Evolutionary conservation across 208 protist species (phyloP).

Genomic region (Tritrichomonas foetus): DNA sequence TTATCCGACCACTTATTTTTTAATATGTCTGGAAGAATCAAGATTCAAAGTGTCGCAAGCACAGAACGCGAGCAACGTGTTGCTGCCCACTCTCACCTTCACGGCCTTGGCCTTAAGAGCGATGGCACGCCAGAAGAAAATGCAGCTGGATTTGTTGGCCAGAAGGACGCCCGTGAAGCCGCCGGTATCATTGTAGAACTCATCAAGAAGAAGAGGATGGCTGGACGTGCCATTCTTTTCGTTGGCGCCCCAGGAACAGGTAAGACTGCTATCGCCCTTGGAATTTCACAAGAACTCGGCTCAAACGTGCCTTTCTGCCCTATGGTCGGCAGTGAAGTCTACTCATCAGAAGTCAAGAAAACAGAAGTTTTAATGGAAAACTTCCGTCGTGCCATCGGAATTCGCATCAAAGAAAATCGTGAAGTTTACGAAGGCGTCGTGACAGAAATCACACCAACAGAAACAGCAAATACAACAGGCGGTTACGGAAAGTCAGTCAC

Average conservation of each 20-base stretch:
- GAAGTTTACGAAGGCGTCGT: conserved; percentile 87
- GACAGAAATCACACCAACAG: conserved; percentile 93
- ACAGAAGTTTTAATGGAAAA: conserved; percentile 99
- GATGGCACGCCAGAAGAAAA: conserved; percentile 70
- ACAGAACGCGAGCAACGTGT: conserved; percentile 87
- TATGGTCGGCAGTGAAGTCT: conserved; percentile 98
- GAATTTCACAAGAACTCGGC: conserved; percentile 93
- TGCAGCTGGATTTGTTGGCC: conserved; percentile 92
- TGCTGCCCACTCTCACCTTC: conserved; percentile 94
- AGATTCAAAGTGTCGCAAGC: conserved; percentile 81
- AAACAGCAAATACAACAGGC: conserved; percentile 74
- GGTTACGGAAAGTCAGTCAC: conserved; percentile 90
- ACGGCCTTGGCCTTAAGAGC: conserved; percentile 88
- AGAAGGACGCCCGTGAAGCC: conserved; percentile 90
- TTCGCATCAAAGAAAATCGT: conserved; percentile 99
- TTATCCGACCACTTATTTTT: neutral
- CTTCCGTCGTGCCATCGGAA: conserved; percentile 96
- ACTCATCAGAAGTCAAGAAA: conserved; percentile 98
- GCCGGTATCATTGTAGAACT: conserved; percentile 93
- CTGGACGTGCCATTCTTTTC: conserved; percentile 96
- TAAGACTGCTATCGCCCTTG: conserved; percentile 88
- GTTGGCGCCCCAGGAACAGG: conserved; percentile 91
- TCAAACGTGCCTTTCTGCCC: conserved; percentile 97
- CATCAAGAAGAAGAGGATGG: conserved; percentile 98
- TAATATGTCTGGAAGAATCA: neutral